Conservation (phyloP, 2,329 filamentous ascomycete species). For the Fusarium nygamai region DNA sequence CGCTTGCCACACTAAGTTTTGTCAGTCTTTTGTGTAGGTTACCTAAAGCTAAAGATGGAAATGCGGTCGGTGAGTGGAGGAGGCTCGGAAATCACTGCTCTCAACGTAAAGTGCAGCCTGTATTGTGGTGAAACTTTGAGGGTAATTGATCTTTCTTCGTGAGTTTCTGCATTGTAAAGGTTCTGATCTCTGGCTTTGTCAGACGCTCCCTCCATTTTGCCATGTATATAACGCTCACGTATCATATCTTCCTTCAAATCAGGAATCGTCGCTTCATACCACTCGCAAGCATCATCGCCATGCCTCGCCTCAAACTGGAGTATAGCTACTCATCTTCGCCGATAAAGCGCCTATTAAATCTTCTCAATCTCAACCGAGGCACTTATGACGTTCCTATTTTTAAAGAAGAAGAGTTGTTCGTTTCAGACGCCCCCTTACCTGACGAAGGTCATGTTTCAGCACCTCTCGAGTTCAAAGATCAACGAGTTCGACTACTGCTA, state of each 20-base stretch:
- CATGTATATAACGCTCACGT: neutral
- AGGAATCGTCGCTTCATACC: neutral
- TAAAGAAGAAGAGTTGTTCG: neutral
- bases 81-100: neutral
- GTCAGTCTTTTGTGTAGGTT: neutral
- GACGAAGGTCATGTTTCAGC: neutral
- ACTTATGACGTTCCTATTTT: neutral
- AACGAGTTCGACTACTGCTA: neutral
- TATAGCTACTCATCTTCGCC: neutral
- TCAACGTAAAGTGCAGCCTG: rapidly evolving
- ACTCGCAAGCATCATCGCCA: neutral
- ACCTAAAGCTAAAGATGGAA: neutral
- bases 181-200: neutral
- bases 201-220: neutral
- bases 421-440: neutral
- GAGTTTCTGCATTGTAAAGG: neutral
- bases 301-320: neutral
- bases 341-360: neutral
- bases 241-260: neutral
- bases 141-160: neutral
- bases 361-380: neutral
- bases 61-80: neutral
- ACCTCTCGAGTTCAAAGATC: neutral
- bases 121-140: too few relatives aligned
- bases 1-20: neutral